phyloP scores from a whole-genome alignment of 257 asterid species.

The Lycium barbarum region DNA sequence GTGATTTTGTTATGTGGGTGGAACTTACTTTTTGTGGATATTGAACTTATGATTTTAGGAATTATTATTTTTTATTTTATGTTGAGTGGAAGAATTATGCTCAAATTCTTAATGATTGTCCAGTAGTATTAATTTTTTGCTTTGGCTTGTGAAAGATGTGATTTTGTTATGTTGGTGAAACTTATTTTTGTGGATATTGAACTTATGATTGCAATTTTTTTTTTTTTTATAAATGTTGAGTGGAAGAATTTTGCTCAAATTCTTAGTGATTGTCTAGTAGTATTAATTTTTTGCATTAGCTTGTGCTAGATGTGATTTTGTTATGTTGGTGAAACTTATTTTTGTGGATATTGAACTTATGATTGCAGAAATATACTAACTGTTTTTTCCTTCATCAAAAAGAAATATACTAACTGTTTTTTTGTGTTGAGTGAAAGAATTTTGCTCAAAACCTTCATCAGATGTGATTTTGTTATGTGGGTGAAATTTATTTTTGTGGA shows the following conservation, averaged over 20 bases:
- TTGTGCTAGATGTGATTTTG: neutral
- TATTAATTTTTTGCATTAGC: neutral
- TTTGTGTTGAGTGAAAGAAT: neutral
- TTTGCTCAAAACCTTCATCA: neutral
- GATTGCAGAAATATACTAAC: constrained; percentile 48
- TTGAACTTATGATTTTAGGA: constrained; percentile 38
- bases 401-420: constrained; percentile 14
- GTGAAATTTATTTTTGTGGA: constrained; percentile 24
- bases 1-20: constrained; percentile 28
- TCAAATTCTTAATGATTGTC: neutral
- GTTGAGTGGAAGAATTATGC: constrained; percentile 57
- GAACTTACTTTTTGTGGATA: constrained; percentile 18
- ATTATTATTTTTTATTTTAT: no score
- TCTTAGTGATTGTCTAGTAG: neutral
- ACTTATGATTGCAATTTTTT: constrained; percentile 48
- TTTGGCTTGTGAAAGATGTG: constrained; percentile 7
- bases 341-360: constrained; percentile 28
- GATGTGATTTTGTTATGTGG: constrained; percentile 24
- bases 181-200: constrained; percentile 27
- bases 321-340: constrained; percentile 31
- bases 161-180: constrained; percentile 26
- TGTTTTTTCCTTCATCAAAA: neutral
- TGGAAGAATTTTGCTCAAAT: neutral
- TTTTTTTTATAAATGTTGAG: no score
- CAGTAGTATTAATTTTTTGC: neutral